These are phyloP conservation scores for Tolypocladium album DNA, from an alignment of 2,329 filamentous ascomycete genomes.

Conservation along the genomic window DNA sequence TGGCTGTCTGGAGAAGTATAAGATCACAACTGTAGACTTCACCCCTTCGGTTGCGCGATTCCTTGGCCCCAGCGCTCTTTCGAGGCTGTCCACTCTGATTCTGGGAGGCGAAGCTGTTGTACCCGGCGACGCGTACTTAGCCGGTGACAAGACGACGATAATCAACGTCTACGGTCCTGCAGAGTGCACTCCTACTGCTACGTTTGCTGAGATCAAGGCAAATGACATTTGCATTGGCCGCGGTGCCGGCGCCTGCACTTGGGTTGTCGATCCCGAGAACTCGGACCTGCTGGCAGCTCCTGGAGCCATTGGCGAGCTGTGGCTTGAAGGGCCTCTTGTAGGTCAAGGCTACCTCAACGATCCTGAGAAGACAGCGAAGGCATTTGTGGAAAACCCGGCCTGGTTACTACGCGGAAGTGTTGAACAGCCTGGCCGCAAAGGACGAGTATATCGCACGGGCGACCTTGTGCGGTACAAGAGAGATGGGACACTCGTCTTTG, in stretches of 20 bases:
- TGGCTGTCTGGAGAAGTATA: constrained; percentile 2
- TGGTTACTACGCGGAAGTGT: constrained; percentile 3
- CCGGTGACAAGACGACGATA: constrained; percentile 5
- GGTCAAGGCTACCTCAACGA: constrained; percentile 9
- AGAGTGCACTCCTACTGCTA: constrained; percentile 6
- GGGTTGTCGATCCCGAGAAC: constrained; percentile 8
- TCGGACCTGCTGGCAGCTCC: constrained; percentile 6
- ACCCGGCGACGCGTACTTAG: constrained; percentile 2
- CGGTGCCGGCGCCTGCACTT: constrained; percentile 3
- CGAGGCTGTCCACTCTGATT: constrained; percentile 7
- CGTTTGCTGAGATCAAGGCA: background rate
- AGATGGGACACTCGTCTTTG: constrained; percentile 22
- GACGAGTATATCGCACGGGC: constrained; percentile 32
- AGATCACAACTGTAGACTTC: constrained; percentile 5
- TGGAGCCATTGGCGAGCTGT: constrained; percentile 8
- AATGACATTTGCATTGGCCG: constrained; percentile 3
- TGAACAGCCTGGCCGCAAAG: background rate
- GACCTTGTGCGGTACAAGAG: constrained; percentile 31
- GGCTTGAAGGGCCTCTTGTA: constrained; percentile 10
- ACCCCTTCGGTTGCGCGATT: constrained; percentile 9
- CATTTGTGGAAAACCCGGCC: constrained; percentile 8
- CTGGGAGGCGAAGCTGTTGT: constrained; percentile 8
- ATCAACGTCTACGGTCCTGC: constrained; percentile 13
- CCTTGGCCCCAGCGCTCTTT: constrained; percentile 1
- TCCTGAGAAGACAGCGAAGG: constrained; percentile 8